A percentile compares a stretch with the other conserved stretches of the same genome.
These are phyloP conservation scores for Antitrichia curtipendula DNA, from an alignment of 225 moss, liverwort and hornwort genomes.

Conservation along the genomic window DNA sequence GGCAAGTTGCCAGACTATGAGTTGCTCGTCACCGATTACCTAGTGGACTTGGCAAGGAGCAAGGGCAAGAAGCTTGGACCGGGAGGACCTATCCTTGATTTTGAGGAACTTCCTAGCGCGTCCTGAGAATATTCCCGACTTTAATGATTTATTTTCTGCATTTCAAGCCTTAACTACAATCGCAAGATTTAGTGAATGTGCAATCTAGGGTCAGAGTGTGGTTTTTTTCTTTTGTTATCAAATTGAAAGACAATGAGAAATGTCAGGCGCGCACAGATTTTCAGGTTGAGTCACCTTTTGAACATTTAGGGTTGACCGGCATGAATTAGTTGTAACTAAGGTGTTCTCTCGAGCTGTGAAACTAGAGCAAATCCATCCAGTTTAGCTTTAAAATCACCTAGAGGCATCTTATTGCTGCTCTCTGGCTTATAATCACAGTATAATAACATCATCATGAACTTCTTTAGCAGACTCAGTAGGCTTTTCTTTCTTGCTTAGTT, in stretches of 20 bases:
- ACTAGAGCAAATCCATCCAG: neutral
- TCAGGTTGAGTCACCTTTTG: neutral
- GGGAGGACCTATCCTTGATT: slow-evolving; percentile 6
- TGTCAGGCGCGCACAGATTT: neutral
- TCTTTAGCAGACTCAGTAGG: neutral
- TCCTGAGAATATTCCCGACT: neutral
- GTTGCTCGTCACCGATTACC: slow-evolving; percentile 22
- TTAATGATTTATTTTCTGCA: neutral
- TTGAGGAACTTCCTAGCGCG: slow-evolving; percentile 9
- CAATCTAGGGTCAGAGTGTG: neutral
- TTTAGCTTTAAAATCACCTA: neutral
- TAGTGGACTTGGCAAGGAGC: slow-evolving; percentile 26
- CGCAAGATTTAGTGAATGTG: slow-evolving; percentile 10
- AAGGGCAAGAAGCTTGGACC: slow-evolving; percentile 31
- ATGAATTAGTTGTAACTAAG: neutral
- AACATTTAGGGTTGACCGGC: neutral
- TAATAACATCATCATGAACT: neutral
- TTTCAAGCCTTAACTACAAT: neutral
- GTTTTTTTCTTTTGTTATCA: neutral
- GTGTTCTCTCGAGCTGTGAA: neutral
- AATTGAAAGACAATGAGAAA: neutral
- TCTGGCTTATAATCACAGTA: neutral
- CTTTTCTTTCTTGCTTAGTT: neutral
- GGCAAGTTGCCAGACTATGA: slow-evolving; percentile 44
- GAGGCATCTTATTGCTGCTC: neutral